Evolutionary conservation across 1,139 yeast genomes (phyloP).

Genomic region (Magnusiomyces paraingens): DNA sequence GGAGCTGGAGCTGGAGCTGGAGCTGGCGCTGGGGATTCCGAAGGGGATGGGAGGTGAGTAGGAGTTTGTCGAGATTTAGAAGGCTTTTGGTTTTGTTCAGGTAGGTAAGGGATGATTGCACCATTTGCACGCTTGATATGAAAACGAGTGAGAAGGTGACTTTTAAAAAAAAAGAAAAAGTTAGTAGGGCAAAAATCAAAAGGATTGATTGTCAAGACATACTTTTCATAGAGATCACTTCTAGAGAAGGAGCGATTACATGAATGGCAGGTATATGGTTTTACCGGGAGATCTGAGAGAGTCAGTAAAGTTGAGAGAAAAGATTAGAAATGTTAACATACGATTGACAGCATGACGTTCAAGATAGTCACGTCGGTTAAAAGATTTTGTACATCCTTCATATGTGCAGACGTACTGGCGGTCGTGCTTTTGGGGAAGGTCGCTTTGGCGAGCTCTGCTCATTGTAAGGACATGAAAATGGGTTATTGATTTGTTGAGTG

Average conservation of each 20-base stretch:
- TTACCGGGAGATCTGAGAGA: conserved; percentile 12
- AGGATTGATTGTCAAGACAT: not conserved
- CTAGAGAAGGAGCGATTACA: conserved; percentile 16
- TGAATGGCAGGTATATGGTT: conserved; percentile 14
- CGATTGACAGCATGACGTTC: conserved; percentile 35
- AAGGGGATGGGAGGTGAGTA: not conserved
- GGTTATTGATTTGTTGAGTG: too few relatives aligned
- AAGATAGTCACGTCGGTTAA: conserved; percentile 35
- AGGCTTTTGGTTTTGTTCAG: conserved; percentile 1
- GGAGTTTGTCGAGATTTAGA: not conserved
- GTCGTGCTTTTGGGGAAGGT: conserved; percentile 5
- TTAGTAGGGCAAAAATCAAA: not conserved
- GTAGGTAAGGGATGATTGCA: not conserved
- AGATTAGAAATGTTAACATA: conserved; percentile 13
- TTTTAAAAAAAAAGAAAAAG: not conserved
- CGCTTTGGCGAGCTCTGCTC: too few relatives aligned
- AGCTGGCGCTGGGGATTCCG: not conserved
- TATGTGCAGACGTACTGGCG: conserved; percentile 24
- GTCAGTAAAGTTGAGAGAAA: not conserved
- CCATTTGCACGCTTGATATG: conserved; percentile 14
- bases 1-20: not conserved
- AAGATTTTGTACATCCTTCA: conserved; percentile 34
- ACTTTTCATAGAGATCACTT: conserved; percentile 16
- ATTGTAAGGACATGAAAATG: not conserved
- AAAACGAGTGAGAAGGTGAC: conserved; percentile 15